Evolutionary conservation across 2,329 filamentous ascomycete species (phyloP).

Genomic region (Phialophora expanda): DNA sequence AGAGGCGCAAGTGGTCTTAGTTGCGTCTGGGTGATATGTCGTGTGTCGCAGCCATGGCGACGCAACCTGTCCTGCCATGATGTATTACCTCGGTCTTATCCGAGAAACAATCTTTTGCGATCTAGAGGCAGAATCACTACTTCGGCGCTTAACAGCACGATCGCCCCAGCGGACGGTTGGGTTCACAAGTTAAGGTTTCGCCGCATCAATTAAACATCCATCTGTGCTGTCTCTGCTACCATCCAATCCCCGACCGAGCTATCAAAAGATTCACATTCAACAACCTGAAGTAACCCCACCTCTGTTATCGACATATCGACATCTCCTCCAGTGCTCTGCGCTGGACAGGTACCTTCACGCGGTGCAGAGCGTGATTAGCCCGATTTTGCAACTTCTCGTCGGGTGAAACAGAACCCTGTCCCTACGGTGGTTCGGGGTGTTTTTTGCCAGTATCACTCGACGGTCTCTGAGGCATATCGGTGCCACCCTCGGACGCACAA

Average conservation of each 20-base stretch:
- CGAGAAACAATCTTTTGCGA: neutral
- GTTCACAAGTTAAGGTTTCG: neutral
- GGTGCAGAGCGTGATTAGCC: slow-evolving; percentile 34
- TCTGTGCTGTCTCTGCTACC: neutral
- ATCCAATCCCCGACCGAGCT: neutral
- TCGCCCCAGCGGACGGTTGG: neutral
- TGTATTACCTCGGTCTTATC: neutral
- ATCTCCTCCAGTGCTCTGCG: slow-evolving; percentile 28
- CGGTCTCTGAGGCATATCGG: neutral
- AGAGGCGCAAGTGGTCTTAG: neutral
- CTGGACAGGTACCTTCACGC: slow-evolving; percentile 34
- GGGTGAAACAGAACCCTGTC: slow-evolving; percentile 34
- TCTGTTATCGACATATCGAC: neutral
- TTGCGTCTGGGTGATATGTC: neutral
- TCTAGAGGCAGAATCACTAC: neutral
- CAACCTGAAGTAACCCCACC: neutral
- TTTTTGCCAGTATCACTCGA: neutral
- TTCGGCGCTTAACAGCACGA: neutral
- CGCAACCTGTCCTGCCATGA: neutral
- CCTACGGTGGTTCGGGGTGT: neutral
- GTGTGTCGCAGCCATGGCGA: neutral
- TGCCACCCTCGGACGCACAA: neutral
- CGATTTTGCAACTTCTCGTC: slow-evolving; percentile 1
- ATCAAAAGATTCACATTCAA: neutral
- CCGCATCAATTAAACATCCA: neutral